phyloP scores from a whole-genome alignment of 2,329 filamentous ascomycete species.

The Dactylellina cionopaga region DNA sequence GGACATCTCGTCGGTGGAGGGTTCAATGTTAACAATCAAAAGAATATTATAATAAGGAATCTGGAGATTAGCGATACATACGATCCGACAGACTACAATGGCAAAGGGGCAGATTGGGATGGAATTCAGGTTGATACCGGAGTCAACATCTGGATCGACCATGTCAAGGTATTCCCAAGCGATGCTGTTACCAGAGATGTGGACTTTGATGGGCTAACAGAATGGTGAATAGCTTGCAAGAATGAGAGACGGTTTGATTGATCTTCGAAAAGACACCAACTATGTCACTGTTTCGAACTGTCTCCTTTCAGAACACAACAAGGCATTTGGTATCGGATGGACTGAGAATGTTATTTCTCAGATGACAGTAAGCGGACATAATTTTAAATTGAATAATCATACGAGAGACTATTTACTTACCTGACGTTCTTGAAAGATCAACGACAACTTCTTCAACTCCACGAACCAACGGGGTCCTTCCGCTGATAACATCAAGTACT shows the following conservation, averaged over 20 bases:
- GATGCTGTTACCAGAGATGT: neutral
- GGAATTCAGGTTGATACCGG: conserved; percentile 55
- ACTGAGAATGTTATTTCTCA: conserved; percentile 54
- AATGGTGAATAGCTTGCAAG: conserved; percentile 24
- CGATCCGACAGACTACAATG: conserved; percentile 45
- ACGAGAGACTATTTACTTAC: neutral
- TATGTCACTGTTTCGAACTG: conserved; percentile 55
- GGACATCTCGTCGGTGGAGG: conserved; percentile 24
- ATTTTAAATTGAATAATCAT: neutral
- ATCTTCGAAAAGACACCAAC: conserved; percentile 55
- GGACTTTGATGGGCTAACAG: neutral
- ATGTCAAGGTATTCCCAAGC: conserved; percentile 38
- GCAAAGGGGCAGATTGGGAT: conserved; percentile 55
- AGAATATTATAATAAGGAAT: conserved; percentile 40
- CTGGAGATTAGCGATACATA: conserved; percentile 38
- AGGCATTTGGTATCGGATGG: conserved; percentile 56
- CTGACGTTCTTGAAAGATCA: conserved; percentile 38
- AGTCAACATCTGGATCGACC: conserved; percentile 56
- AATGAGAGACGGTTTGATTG: conserved; percentile 55
- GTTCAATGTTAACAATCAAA: conserved; percentile 36
- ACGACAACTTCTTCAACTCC: conserved; percentile 56
- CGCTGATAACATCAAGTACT: conserved; percentile 55
- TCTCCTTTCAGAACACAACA: conserved; percentile 55
- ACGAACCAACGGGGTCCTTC: conserved; percentile 55
- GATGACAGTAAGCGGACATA: conserved; percentile 42